Evolutionary conservation across 1,284 basidiomycete species (phyloP).

Genomic region (Ceratobasidium papillatum): DNA sequence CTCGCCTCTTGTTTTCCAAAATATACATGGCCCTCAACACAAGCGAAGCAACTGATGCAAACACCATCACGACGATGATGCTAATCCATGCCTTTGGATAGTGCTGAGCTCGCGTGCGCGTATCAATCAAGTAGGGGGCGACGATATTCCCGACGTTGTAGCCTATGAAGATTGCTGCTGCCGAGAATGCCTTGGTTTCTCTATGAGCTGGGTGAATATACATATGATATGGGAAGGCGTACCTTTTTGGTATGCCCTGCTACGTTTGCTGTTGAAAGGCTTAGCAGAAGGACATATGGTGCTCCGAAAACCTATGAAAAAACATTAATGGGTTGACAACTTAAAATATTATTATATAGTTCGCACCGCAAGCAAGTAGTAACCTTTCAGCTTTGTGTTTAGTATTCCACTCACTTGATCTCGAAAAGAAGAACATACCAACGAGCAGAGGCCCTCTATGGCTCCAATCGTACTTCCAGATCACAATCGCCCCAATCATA

Average conservation of each 20-base stretch:
- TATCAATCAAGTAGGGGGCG: slow-evolving; percentile 50
- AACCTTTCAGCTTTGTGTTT: slow-evolving; percentile 46
- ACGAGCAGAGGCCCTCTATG: slow-evolving; percentile 57
- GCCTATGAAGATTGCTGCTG: slow-evolving; percentile 28
- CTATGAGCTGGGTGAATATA: neutral
- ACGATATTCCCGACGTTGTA: slow-evolving; percentile 53
- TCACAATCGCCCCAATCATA: slow-evolving; percentile 56
- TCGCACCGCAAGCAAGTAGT: slow-evolving; percentile 50
- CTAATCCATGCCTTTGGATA: slow-evolving; percentile 59
- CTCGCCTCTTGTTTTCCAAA: slow-evolving; percentile 51
- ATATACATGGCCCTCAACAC: slow-evolving; percentile 50
- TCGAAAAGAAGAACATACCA: slow-evolving; percentile 43
- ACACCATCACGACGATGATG: slow-evolving; percentile 54
- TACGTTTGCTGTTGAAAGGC: slow-evolving; percentile 56
- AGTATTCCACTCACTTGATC: neutral
- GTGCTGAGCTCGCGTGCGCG: slow-evolving; percentile 46
- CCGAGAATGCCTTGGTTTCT: slow-evolving; percentile 11
- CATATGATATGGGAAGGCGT: slow-evolving; percentile 37
- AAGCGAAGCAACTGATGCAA: slow-evolving; percentile 49
- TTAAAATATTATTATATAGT: slow-evolving; percentile 5
- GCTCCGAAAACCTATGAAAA: slow-evolving; percentile 55
- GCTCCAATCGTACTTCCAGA: slow-evolving; percentile 57
- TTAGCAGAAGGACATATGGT: slow-evolving; percentile 57
- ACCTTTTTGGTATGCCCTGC: slow-evolving; percentile 58
- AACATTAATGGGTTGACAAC: slow-evolving; percentile 21